These are phyloP conservation scores for Clitoria ternatea DNA, from an alignment of 306 rosid genomes.

Conservation along the genomic window DNA sequence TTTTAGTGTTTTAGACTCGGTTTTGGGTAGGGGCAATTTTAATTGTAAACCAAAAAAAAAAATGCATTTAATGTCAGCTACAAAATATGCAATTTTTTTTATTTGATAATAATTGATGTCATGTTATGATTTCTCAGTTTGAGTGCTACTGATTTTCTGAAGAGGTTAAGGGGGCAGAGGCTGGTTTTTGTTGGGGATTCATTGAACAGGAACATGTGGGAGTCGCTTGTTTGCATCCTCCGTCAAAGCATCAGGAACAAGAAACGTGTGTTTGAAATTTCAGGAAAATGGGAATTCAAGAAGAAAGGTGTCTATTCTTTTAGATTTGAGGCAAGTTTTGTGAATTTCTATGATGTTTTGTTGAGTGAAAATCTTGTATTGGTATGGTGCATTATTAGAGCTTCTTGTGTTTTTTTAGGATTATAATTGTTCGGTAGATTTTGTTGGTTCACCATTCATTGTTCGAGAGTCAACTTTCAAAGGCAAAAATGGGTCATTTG, in stretches of 20 bases:
- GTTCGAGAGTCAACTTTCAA: slow-evolving; percentile 59
- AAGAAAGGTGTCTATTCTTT: slow-evolving; percentile 68
- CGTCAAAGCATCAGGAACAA: slow-evolving; percentile 49
- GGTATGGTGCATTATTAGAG: background rate
- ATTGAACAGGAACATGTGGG: slow-evolving; percentile 90
- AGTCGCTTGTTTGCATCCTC: slow-evolving; percentile 74
- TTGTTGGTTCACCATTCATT: slow-evolving; percentile 71
- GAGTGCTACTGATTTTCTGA: slow-evolving; percentile 78
- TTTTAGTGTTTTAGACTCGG: background rate
- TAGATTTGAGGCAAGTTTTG: slow-evolving; percentile 71
- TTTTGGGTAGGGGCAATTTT: background rate
- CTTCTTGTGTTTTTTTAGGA: slow-evolving; percentile 45
- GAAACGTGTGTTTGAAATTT: slow-evolving; percentile 58
- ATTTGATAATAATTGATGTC: slow-evolving; percentile 13
- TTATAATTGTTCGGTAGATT: slow-evolving; percentile 70
- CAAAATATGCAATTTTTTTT: background rate
- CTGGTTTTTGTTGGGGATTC: slow-evolving; percentile 86
- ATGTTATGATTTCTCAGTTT: slow-evolving; percentile 39
- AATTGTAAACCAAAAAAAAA: background rate
- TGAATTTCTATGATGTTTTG: background rate
- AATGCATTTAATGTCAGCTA: background rate
- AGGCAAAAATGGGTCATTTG: slow-evolving; percentile 48
- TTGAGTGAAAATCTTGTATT: background rate
- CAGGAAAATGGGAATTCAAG: slow-evolving; percentile 73
- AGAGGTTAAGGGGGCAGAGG: slow-evolving; percentile 60